Conservation (phyloP, 345 rosid species). For the Limnanthes douglasii region DNA sequence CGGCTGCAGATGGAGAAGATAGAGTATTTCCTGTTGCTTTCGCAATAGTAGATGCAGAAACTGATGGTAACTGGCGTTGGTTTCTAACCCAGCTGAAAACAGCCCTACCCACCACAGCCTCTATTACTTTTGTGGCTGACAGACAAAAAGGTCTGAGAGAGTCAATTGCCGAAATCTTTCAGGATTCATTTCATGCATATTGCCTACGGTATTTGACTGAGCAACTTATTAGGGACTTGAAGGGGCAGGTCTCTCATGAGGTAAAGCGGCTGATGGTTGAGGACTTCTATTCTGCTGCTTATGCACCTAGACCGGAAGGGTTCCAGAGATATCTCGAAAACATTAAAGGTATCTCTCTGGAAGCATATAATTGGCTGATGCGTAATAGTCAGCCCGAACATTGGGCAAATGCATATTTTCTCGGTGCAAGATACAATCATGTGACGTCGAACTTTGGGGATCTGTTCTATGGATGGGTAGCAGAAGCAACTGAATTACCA, state of each 20-base stretch:
- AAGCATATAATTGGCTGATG: constrained; percentile 74
- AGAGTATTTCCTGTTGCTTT: constrained; percentile 77
- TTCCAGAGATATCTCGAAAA: constrained; percentile 51
- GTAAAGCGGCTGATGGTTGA: constrained; percentile 68
- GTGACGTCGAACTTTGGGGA: constrained; percentile 73
- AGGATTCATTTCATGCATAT: constrained; percentile 49
- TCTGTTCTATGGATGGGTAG: constrained; percentile 64
- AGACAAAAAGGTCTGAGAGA: constrained; percentile 62
- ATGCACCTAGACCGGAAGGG: constrained; percentile 39
- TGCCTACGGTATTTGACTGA: constrained; percentile 65
- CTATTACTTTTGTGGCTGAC: constrained; percentile 75
- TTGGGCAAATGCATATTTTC: constrained; percentile 86
- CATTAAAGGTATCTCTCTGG: constrained; percentile 62
- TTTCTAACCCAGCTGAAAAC: constrained; percentile 67
- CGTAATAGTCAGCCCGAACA: constrained; percentile 63
- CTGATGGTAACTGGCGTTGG: constrained; percentile 83
- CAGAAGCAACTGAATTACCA: constrained; percentile 77
- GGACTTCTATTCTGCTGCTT: constrained; percentile 66
- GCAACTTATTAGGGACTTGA: constrained; percentile 60
- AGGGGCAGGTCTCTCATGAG: constrained; percentile 86
- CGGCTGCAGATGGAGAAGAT: constrained; percentile 79
- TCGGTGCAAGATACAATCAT: constrained; percentile 76
- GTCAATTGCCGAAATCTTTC: constrained; percentile 47
- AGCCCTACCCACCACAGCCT: constrained; percentile 40
- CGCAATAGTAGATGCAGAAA: constrained; percentile 73